Evolutionary conservation across 1,139 yeast species (phyloP), one percentile per base, ranked within the genome.

Genomic region (Suhomyces taliae): DNA sequence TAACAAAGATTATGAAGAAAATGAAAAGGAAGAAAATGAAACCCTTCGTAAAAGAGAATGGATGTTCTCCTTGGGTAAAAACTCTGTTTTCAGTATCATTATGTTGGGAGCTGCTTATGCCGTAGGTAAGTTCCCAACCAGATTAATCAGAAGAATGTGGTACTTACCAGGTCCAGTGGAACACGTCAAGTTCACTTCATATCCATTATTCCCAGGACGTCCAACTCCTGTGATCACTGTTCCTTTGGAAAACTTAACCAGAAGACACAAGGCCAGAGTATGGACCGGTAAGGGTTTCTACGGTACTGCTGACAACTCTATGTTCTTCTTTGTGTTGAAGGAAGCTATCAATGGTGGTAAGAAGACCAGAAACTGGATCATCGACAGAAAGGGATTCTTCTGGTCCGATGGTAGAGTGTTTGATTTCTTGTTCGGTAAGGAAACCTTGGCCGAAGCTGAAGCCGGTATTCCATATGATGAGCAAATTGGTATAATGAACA

Each of bases 361-460:
- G 41, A 72, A 74, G 48, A 32, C 43, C 15, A 72, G 79, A 42
- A 89, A 86, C 41, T 88, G 93, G 90, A 72, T 87, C 15, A 85
- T 88, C 24, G 96, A 89, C 62, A 74, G 96, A 54, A 85, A 83
- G 58, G 96, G 96, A 14, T 57, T 57, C 74, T 89, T 87, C 68
- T 89, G 96, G 96, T 90, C 93, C 33, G 96, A 89, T 63, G 96
- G 96, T 7, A 74, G 96, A 49, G 87, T 89, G 2, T 86, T 85
- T 66, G 96, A 89, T 65, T 80, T 82, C 47, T 60, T 89, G 29
- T 86, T 89, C 58, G 95, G 95, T 32, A 85, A 87, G 58, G 95
- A 88, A 61, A 68, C 88, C 1, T 62, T 88, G 24, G 86, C 83
- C 19, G 87, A 79, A 49, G 90, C 95, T 4, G 93, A 87, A 63